Percentiles rank a stretch among this genome's conserved stretches.
These are phyloP conservation scores for Ensete ventricosum DNA, from an alignment of 176 grass and related monocot genomes.

Conservation along the genomic window DNA sequence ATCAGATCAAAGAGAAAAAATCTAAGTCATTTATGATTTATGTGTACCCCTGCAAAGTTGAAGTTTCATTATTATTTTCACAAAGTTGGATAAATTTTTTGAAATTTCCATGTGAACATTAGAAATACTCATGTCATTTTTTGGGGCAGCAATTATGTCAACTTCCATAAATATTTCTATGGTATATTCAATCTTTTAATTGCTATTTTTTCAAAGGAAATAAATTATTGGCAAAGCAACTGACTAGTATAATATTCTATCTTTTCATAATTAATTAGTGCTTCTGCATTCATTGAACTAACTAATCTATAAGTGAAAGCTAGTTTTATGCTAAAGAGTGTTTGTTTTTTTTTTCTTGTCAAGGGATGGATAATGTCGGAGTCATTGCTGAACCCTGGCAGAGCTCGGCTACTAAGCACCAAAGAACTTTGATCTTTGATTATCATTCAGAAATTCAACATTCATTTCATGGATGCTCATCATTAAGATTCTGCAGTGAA, in stretches of 20 bases:
- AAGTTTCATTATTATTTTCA: not conserved
- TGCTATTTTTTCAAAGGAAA: too few relatives aligned
- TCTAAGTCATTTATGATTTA: too few relatives aligned
- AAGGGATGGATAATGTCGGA: constrained; percentile 24
- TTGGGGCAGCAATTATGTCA: not conserved
- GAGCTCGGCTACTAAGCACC: constrained; percentile 1
- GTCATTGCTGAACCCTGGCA: constrained; percentile 14
- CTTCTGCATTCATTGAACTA: not conserved
- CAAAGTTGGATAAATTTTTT: not conserved
- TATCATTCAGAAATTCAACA: not conserved
- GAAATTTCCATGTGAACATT: not conserved
- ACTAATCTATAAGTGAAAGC: not conserved
- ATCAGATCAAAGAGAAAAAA: too few relatives aligned
- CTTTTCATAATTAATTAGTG: not conserved
- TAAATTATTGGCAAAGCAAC: too few relatives aligned
- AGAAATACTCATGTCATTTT: not conserved
- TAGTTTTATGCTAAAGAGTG: not conserved
- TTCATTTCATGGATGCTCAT: not conserved
- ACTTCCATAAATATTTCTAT: too few relatives aligned
- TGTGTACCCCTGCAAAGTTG: too few relatives aligned
- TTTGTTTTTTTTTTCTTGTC: not conserved
- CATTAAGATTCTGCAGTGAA: not conserved
- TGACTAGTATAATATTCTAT: too few relatives aligned
- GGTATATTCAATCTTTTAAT: too few relatives aligned
- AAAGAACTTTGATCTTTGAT: not conserved